Evolutionary conservation across 306 rosid species (phyloP).

Genomic region (Abrus pulchellus): DNA sequence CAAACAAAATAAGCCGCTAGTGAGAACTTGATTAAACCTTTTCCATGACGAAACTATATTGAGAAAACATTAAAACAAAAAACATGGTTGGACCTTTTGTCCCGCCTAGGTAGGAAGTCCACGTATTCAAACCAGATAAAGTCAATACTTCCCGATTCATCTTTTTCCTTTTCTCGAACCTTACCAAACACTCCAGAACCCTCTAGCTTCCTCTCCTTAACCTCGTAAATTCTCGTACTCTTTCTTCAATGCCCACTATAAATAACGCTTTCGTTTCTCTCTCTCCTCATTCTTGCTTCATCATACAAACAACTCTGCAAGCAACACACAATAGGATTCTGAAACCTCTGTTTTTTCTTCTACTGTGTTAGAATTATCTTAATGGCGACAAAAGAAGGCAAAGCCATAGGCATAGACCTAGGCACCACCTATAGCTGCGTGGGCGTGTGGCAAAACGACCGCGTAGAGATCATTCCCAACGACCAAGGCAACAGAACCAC

Average conservation of each 20-base stretch:
- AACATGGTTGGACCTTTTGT: too few species aligned
- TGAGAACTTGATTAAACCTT: too few species aligned
- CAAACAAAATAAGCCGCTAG: too few species aligned
- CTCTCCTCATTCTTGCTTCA: neutral
- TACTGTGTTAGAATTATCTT: neutral
- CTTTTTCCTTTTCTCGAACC: constrained; percentile 34
- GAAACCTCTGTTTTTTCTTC: neutral
- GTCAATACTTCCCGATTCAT: neutral
- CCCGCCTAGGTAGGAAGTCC: too few species aligned
- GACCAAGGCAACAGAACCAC: constrained; percentile 94
- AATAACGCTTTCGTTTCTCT: neutral
- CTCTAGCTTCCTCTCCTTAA: constrained; percentile 40
- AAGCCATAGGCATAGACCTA: constrained; percentile 89
- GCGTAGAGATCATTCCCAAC: constrained; percentile 86
- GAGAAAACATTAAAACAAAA: too few species aligned
- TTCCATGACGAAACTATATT: too few species aligned
- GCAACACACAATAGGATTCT: neutral
- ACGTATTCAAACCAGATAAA: neutral
- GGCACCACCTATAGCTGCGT: constrained; percentile 96
- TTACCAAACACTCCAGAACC: constrained; percentile 52
- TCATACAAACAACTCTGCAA: neutral
- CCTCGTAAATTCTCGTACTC: constrained; percentile 37
- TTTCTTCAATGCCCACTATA: constrained; percentile 13
- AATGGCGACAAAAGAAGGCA: constrained; percentile 80
- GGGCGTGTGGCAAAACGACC: constrained; percentile 83